Evolutionary conservation across 129 eudicot genomes (phyloP).

Genomic region (Flaveria ramosissima): DNA sequence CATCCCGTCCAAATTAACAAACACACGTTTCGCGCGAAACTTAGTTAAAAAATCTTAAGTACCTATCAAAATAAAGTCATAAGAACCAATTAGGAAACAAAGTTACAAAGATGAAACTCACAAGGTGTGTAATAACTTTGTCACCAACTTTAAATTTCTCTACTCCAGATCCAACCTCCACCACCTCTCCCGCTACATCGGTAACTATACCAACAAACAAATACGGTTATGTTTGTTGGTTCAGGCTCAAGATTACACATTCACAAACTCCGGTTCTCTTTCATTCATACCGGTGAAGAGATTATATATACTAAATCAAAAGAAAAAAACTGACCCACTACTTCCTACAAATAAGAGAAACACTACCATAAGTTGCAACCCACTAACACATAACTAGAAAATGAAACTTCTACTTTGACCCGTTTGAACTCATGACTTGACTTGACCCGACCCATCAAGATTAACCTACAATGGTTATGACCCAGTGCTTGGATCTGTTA

Average conservation of each 20-base stretch:
- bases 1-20: conserved; percentile 22
- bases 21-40: not conserved
- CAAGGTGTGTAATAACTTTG: conserved; percentile 41
- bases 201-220: conserved; percentile 36
- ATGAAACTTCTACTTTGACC: no score
- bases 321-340: no score
- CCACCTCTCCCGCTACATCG: conserved; percentile 48
- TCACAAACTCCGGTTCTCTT: no score
- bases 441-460: no score
- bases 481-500: not conserved
- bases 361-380: no score
- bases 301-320: no score
- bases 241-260: no score
- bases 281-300: no score
- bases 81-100: not conserved
- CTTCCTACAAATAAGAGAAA: no score
- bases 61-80: not conserved
- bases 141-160: conserved; percentile 50
- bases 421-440: no score
- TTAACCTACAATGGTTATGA: no score
- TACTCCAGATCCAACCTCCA: conserved; percentile 44
- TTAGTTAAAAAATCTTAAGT: not conserved
- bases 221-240: not conserved
- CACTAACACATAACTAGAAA: no score
- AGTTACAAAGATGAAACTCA: conserved; percentile 18